Conservation (phyloP, 2,329 filamentous ascomycete species). For the Arthrocladium fulminans region DNA sequence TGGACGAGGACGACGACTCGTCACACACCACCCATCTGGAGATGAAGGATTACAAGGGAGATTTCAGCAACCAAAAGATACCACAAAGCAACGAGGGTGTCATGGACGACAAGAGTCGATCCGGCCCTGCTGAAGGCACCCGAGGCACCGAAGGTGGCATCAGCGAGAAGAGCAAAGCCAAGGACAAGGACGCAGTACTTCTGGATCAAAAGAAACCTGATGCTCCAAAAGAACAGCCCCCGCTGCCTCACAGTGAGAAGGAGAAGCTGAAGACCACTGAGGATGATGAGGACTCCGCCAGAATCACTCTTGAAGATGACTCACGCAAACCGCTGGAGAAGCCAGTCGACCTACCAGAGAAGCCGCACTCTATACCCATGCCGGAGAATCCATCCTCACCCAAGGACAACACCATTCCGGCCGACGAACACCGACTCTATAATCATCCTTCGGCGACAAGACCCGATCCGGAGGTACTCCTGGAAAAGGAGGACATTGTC, state of each 20-base stretch:
- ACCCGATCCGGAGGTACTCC: slow-evolving; percentile 18
- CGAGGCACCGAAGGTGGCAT: slow-evolving; percentile 85
- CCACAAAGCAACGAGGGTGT: slow-evolving; percentile 63
- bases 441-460: slow-evolving; percentile 27
- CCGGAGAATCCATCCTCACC: slow-evolving; percentile 56
- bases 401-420: slow-evolving; percentile 53
- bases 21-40: slow-evolving; percentile 4
- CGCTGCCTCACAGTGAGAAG: slow-evolving; percentile 71
- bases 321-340: slow-evolving; percentile 54
- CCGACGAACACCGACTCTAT: slow-evolving; percentile 18
- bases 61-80: slow-evolving; percentile 31
- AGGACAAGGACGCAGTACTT: background rate
- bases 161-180: slow-evolving; percentile 59
- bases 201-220: slow-evolving; percentile 57
- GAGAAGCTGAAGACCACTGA: slow-evolving; percentile 48
- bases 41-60: slow-evolving; percentile 29
- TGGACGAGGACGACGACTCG: slow-evolving; percentile 20
- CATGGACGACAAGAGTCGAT: slow-evolving; percentile 79
- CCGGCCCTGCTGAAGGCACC: slow-evolving; percentile 71
- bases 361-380: slow-evolving; percentile 63
- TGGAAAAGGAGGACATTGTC: slow-evolving; percentile 43
- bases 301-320: slow-evolving; percentile 21
- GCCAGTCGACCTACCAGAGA: slow-evolving; percentile 69
- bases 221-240: slow-evolving; percentile 75
- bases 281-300: slow-evolving; percentile 26